Base-by-base conservation (phyloP, 2,329 filamentous ascomycete species). In the Colletotrichum cordylinicola region DNA sequence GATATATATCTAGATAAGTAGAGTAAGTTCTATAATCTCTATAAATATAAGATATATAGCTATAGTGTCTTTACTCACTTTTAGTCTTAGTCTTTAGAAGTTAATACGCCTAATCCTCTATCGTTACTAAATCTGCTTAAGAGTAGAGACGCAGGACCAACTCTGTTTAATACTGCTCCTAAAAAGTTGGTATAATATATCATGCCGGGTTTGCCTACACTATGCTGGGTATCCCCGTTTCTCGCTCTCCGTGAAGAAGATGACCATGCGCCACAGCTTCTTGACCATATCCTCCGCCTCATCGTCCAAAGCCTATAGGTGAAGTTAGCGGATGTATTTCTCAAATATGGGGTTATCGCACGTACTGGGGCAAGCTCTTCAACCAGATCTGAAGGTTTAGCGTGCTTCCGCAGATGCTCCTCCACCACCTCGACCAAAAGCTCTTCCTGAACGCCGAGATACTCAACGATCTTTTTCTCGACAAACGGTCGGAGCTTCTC, bases 241-340 rank as follows among this genome's bases (percentile, higher is more conserved):
- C 90, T 98, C 96, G 81, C 94, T 95, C 85, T 98, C 96, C 8
- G 95, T 97, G 81, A 96, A 98, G 91, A 98, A 98, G 81, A 98
- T 98, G 74, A 98, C 93, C 95, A 98, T 98, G 67, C 96, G 92
- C 97, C 97, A 99, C 43, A 99, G 90, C 87, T 98, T 98, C 91
- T 95, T 98, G 66, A 98, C 96, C 79, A 99, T 87, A 31, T 95
- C 93, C 84, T 98, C 96, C 13, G 96, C 96, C 82, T 98, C 97
- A 82, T 99, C 97, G 82, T 98, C 97, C 77, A 99, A 89, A 58
- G 95, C 95, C 92, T 96, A 77, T 76, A 76, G 73, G 76, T 35
- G 8, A 21, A 66, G 78, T 87, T 80, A 86, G 84, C 73, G 52
- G 35, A 8, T 8, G 55, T 5, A 61, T 78, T 58, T n/a, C 31